A percentile compares a stretch with the other conserved stretches of the same genome.
These are phyloP conservation scores for Penicillium argentinense DNA, from an alignment of 495 filamentous ascomycete species.

Conservation along the genomic window DNA sequence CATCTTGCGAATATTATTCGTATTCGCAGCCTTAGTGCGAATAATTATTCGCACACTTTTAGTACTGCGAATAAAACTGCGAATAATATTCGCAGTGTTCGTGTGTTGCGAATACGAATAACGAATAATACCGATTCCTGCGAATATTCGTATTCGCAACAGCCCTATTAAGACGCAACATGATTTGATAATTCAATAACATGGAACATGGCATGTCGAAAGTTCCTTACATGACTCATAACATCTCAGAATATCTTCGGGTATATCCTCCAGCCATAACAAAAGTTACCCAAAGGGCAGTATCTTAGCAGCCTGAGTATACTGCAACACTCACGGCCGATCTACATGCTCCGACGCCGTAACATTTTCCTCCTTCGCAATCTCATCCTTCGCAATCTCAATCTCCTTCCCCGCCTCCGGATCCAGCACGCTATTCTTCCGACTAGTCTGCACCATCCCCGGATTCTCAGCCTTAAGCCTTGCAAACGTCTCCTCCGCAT, in stretches of 20 bases:
- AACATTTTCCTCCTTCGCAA: constrained; percentile 9
- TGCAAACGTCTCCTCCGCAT: constrained; percentile 59
- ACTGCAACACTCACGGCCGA: constrained; percentile 18
- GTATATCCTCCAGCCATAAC: no score
- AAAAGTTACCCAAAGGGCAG: no score
- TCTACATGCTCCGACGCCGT: constrained; percentile 28
- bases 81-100: no score
- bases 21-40: no score
- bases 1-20: no score
- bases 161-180: background rate
- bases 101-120: no score
- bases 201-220: background rate
- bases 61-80: no score
- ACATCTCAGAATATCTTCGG: no score
- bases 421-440: constrained; percentile 50
- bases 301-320: no score
- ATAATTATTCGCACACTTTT: no score
- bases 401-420: constrained; percentile 41
- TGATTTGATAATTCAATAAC: background rate
- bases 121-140: no score
- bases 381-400: constrained; percentile 17
- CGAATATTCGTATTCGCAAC: no score
- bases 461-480: constrained; percentile 55
- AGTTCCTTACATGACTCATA: constrained; percentile 5
- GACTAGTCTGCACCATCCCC: constrained; percentile 42